A percentile compares a stretch with the other conserved stretches of the same genome.
phyloP scores from a whole-genome alignment of 345 rosid genomes.

The Melaleuca alternifolia region DNA sequence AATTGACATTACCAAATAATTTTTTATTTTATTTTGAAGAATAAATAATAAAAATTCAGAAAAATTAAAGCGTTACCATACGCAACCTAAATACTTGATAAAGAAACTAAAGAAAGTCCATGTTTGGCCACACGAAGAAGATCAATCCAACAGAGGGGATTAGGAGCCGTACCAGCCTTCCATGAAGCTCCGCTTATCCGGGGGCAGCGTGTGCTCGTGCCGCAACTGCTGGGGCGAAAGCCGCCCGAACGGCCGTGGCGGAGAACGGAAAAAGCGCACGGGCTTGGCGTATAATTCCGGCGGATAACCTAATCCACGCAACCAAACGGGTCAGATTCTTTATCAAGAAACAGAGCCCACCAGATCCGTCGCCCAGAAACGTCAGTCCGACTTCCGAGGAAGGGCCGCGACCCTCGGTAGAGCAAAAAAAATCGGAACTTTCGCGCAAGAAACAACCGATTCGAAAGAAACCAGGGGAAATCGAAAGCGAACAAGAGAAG shows the following conservation, averaged over 20 bases:
- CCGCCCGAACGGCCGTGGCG: too few species aligned
- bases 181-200: conserved; percentile 40
- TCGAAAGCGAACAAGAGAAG: not conserved
- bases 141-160: not conserved
- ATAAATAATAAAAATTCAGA: too few species aligned
- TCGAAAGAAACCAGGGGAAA: not conserved
- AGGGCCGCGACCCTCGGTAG: not conserved
- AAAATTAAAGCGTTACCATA: too few species aligned
- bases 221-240: conserved; percentile 42
- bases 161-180: conserved; percentile 61
- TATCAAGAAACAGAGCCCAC: not conserved
- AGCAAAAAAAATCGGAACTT: not conserved
- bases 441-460: not conserved
- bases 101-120: not conserved
- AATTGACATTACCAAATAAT: too few species aligned
- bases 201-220: too few species aligned
- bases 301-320: conserved; percentile 55
- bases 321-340: conserved; percentile 4
- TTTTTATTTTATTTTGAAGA: too few species aligned
- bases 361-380: not conserved
- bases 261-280: too few species aligned
- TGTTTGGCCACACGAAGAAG: not conserved
- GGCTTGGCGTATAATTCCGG: conserved; percentile 77
- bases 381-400: not conserved
- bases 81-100: too few species aligned